phyloP scores from a whole-genome alignment of 2,329 filamentous ascomycete genomes.

The Aspergillus neoniger region DNA sequence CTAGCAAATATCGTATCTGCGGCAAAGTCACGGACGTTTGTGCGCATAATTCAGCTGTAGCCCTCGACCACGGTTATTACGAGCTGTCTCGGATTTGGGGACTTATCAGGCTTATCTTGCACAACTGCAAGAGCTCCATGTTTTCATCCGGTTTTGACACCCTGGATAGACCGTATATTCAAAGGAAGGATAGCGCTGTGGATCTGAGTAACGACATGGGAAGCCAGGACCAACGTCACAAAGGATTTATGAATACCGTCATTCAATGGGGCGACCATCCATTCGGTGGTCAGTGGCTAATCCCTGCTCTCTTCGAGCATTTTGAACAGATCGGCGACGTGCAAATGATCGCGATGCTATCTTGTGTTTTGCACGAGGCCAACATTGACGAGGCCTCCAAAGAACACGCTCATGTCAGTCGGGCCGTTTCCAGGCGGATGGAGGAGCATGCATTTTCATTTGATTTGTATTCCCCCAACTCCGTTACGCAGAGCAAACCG shows the following conservation, averaged over 20 bases:
- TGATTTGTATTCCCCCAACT: conserved; percentile 49
- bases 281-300: conserved; percentile 57
- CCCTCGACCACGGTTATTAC: conserved; percentile 66
- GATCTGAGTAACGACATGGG: conserved; percentile 33
- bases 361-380: conserved; percentile 59
- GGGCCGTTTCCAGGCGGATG: conserved; percentile 38
- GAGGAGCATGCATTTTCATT: conserved; percentile 49
- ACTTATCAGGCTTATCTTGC: conserved; percentile 74
- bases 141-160: conserved; percentile 63
- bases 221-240: conserved; percentile 36
- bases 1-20: conserved; percentile 78
- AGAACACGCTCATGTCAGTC: conserved; percentile 16
- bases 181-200: conserved; percentile 36
- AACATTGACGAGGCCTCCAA: conserved; percentile 42
- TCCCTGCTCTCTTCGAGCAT: conserved; percentile 59
- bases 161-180: conserved; percentile 61
- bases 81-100: conserved; percentile 83
- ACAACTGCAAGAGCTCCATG: conserved; percentile 72
- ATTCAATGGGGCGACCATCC: conserved; percentile 61
- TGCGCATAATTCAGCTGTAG: conserved; percentile 77
- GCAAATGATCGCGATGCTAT: conserved; percentile 67
- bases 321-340: conserved; percentile 63
- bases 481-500: conserved; percentile 46
- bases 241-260: conserved; percentile 45
- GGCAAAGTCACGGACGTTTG: conserved; percentile 81